Evolutionary conservation across 805 yeast species (phyloP).

Genomic region (Kodamaea hsintzibuensis): DNA sequence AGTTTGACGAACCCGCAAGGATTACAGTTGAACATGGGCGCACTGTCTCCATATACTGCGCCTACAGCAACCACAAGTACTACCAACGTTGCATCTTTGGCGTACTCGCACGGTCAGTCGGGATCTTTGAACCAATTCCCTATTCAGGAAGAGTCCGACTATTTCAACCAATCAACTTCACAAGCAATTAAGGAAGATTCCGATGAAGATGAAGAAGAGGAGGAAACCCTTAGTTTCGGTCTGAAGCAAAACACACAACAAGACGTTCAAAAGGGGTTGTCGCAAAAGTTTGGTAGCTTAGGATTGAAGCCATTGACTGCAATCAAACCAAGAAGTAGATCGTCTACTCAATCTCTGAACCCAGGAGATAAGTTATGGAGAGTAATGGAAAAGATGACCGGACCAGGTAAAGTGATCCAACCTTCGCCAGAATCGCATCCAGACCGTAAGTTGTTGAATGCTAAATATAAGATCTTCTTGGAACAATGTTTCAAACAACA

Average conservation of each 20-base stretch:
- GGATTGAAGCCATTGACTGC: constrained; percentile 43
- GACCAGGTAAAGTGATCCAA: constrained; percentile 74
- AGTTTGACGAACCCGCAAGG: constrained; percentile 21
- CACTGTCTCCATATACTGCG: constrained; percentile 73
- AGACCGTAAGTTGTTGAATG: constrained; percentile 69
- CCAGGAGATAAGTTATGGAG: constrained; percentile 78
- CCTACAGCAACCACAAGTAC: constrained; percentile 76
- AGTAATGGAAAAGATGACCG: constrained; percentile 81
- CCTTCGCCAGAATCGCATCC: constrained; percentile 62
- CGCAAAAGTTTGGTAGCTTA: constrained; percentile 41
- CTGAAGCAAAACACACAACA: constrained; percentile 55
- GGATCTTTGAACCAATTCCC: constrained; percentile 32
- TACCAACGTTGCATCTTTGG: constrained; percentile 55
- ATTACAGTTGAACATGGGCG: constrained; percentile 20
- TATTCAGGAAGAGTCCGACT: constrained; percentile 40
- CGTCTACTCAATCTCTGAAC: constrained; percentile 12
- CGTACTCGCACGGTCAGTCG: constrained; percentile 31
- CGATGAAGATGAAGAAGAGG: constrained; percentile 49
- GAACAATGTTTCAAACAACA: constrained; percentile 86
- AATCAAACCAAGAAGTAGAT: constrained; percentile 15
- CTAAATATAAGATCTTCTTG: constrained; percentile 81
- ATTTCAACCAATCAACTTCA: constrained; percentile 33
- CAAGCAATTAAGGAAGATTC: constrained; percentile 22
- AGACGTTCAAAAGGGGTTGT: constrained; percentile 53
- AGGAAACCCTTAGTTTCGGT: constrained; percentile 58